Base-by-base conservation (phyloP, 768 basidiomycete species). In the Leccinum rimulosum region DNA sequence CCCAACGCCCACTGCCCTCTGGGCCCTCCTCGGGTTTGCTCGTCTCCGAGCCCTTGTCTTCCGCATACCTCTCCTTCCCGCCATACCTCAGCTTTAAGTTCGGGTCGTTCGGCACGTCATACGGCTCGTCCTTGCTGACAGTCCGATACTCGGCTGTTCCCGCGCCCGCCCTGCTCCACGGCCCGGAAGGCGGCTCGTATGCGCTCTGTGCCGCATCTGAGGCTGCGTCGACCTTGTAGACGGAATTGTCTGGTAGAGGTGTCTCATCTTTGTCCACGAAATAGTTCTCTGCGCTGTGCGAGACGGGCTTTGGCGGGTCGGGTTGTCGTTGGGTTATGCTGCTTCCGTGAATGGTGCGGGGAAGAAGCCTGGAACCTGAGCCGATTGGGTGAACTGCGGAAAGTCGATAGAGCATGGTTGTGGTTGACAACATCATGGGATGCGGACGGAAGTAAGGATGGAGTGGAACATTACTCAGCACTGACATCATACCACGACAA, bases 111-210 rank as follows among this genome's bases (percentile, higher is more conserved):
- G 65, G 61, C 3, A 68, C 65, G 2, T 66, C 58, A 52, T 73
- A 70, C 17, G 70, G 73, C 40, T 66, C 52, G 15, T 70, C 65
- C 30, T 61, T 54, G 57, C 63, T 72, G 25, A 69, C 59, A 9
- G 61, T 69, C 12, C 45, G 59, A 55, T 73, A 69, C 52, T 74
- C 72, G 47, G 68, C 63, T 50, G 76, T 76, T 49, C 55, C 60
- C 50, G 74, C 76, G 12, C 75, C 76, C 33, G 76, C 75, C 56
- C 72, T 67, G 57, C 77, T 83, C 74, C 74, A 82, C 7, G 72
- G 68, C 0, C 79, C 78, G 4, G 81, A 77, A 7, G 81, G 79
- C 3, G 79, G 72, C 56, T 84, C 82, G 57, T 82, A 74, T 3
- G 84, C 81, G 36, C 76, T 76, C 65, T 82, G 77, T 0, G 74